These are phyloP conservation scores for Cyberlindnera misumaiensis DNA, from an alignment of 805 yeast genomes.

Conservation along the genomic window DNA sequence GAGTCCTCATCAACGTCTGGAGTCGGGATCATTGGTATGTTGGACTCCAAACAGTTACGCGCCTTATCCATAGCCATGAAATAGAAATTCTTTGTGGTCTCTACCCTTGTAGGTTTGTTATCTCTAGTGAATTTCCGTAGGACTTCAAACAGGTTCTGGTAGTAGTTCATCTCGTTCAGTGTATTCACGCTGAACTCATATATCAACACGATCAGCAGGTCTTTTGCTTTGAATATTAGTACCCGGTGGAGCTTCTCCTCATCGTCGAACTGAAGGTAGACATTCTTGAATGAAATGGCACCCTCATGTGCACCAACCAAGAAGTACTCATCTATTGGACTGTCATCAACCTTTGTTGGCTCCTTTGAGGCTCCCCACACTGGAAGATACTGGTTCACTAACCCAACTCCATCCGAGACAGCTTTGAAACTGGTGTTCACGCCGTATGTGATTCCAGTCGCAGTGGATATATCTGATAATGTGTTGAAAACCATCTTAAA, in stretches of 20 bases:
- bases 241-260: constrained; percentile 14
- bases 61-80: constrained; percentile 10
- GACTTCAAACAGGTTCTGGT: constrained; percentile 7
- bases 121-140: constrained; percentile 4
- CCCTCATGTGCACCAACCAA: constrained; percentile 15
- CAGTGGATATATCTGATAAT: constrained; percentile 19
- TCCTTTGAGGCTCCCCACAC: constrained; percentile 2
- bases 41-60: constrained; percentile 9
- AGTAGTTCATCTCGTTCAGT: constrained; percentile 12
- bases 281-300: constrained; percentile 15
- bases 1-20: constrained; percentile 10
- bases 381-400: constrained; percentile 6
- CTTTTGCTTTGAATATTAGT: constrained; percentile 11
- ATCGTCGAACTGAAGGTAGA: constrained; percentile 12
- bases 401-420: constrained; percentile 4
- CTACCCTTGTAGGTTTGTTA: not conserved
- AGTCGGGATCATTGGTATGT: constrained; percentile 11
- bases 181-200: constrained; percentile 15
- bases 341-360: not conserved
- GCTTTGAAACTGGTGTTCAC: constrained; percentile 14
- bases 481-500: constrained; percentile 20
- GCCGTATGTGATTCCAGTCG: constrained; percentile 19
- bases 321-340: constrained; percentile 1
- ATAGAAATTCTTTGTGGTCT: constrained; percentile 7
- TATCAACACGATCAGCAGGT: constrained; percentile 7